Percentiles rank a stretch among this genome's conserved stretches.
Evolutionary conservation across 2,329 filamentous ascomycete species (phyloP).

Genomic region (Exophiala spinifera): DNA sequence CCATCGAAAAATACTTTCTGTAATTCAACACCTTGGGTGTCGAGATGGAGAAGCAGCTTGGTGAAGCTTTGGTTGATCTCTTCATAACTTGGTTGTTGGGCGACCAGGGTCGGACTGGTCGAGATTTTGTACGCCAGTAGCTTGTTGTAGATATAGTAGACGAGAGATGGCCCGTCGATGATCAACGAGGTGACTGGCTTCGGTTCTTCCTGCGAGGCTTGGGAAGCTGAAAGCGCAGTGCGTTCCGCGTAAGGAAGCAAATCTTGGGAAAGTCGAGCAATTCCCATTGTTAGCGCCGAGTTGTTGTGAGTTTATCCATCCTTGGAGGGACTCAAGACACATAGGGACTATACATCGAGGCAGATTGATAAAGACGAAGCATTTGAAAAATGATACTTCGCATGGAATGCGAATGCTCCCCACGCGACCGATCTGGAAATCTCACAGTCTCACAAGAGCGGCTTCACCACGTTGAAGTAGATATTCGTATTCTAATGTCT

Average conservation of each 20-base stretch:
- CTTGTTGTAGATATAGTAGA: constrained; percentile 67
- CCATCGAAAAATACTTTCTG: constrained; percentile 81
- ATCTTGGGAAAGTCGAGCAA: constrained; percentile 54
- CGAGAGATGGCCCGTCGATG: constrained; percentile 76
- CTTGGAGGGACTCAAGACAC: too few relatives aligned
- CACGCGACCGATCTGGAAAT: too few relatives aligned
- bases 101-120: constrained; percentile 39
- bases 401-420: too few relatives aligned
- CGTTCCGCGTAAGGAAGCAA: constrained; percentile 53
- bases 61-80: constrained; percentile 60
- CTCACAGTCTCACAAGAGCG: too few relatives aligned
- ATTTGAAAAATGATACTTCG: too few relatives aligned
- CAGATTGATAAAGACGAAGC: too few relatives aligned
- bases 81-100: constrained; percentile 57
- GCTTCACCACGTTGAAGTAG: too few relatives aligned
- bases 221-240: constrained; percentile 36
- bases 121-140: constrained; percentile 39
- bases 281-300: constrained; percentile 50
- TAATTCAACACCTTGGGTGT: constrained; percentile 48
- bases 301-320: not conserved
- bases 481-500: too few relatives aligned
- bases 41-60: constrained; percentile 62
- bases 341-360: too few relatives aligned
- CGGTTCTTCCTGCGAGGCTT: not conserved
- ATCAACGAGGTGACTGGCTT: constrained; percentile 39